Percentiles rank a stretch among this genome's conserved stretches.
Conservation (phyloP, 768 basidiomycete species). For the Phlebiopsis flavidoalba region DNA sequence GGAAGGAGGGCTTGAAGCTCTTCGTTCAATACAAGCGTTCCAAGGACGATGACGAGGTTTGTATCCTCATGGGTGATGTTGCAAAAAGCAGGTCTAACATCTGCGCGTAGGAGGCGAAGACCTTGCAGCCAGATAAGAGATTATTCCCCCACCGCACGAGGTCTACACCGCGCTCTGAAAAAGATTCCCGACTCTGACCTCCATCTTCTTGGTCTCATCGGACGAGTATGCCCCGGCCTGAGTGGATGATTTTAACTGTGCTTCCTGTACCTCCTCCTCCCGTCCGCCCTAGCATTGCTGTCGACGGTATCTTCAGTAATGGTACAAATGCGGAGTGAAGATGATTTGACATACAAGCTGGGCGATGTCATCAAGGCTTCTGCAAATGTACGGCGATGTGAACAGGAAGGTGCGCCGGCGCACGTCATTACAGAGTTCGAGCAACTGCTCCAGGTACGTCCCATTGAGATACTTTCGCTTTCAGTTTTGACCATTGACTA, state of each 20-base stretch:
- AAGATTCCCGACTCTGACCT: constrained; percentile 92
- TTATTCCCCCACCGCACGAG: constrained; percentile 80
- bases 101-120: constrained; percentile 62
- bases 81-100: neutral
- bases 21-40: constrained; percentile 91
- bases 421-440: constrained; percentile 96
- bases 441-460: constrained; percentile 85
- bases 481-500: constrained; percentile 26
- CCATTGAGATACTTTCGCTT: neutral
- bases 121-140: constrained; percentile 77
- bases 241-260: constrained; percentile 99
- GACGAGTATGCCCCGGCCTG: constrained; percentile 95
- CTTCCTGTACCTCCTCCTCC: constrained; percentile 97
- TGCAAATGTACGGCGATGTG: constrained; percentile 84
- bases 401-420: constrained; percentile 95
- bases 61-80: constrained; percentile 25
- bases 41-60: constrained; percentile 93
- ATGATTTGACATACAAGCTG: constrained; percentile 97
- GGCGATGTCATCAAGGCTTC: constrained; percentile 96
- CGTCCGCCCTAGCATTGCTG: constrained; percentile 95
- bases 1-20: constrained; percentile 94
- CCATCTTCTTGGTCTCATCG: constrained; percentile 82
- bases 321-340: constrained; percentile 96
- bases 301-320: too few relatives aligned
- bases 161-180: constrained; percentile 93